Percentiles rank a stretch among this genome's conserved stretches.
Evolutionary conservation across 31 red algal species (phyloP).

Genomic region (Odonthalia washingtoniensis): DNA sequence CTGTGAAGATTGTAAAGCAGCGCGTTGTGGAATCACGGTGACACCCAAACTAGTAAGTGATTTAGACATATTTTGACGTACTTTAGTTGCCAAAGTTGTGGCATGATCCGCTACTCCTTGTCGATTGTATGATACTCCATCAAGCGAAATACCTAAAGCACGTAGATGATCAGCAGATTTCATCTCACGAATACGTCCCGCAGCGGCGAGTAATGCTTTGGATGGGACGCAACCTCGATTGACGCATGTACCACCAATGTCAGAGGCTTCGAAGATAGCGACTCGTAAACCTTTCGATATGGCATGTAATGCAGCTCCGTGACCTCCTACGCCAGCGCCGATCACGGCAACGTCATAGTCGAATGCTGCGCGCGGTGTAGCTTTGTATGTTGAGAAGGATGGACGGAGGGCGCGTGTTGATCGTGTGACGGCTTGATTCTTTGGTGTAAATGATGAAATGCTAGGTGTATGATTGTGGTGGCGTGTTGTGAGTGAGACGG

Average conservation of each 20-base stretch:
- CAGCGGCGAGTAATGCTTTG: constrained; percentile 93
- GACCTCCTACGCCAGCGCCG: constrained; percentile 94
- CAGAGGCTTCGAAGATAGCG: constrained; percentile 80
- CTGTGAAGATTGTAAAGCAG: constrained; percentile 48
- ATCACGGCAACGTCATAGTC: constrained; percentile 97
- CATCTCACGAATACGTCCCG: constrained; percentile 92
- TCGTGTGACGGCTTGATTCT: too few species aligned
- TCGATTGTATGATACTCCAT: constrained; percentile 82
- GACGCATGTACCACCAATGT: constrained; percentile 97
- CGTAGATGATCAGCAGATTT: constrained; percentile 71
- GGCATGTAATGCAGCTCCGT: constrained; percentile 96
- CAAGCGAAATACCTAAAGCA: constrained; percentile 78
- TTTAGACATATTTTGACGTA: constrained; percentile 84
- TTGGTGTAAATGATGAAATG: too few species aligned
- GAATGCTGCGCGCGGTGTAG: not conserved
- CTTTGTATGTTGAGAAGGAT: too few species aligned
- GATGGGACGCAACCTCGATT: constrained; percentile 99
- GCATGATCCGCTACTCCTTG: constrained; percentile 89
- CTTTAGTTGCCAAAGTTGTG: constrained; percentile 77
- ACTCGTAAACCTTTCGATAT: constrained; percentile 77
- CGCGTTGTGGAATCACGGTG: constrained; percentile 72
- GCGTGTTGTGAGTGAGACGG: too few species aligned
- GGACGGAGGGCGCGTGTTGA: too few species aligned
- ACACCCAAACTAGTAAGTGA: constrained; percentile 84
- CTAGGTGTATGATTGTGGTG: too few species aligned